These are phyloP conservation scores for Oleoguttula mirabilis DNA, from an alignment of 495 filamentous ascomycete species.

Conservation along the genomic window DNA sequence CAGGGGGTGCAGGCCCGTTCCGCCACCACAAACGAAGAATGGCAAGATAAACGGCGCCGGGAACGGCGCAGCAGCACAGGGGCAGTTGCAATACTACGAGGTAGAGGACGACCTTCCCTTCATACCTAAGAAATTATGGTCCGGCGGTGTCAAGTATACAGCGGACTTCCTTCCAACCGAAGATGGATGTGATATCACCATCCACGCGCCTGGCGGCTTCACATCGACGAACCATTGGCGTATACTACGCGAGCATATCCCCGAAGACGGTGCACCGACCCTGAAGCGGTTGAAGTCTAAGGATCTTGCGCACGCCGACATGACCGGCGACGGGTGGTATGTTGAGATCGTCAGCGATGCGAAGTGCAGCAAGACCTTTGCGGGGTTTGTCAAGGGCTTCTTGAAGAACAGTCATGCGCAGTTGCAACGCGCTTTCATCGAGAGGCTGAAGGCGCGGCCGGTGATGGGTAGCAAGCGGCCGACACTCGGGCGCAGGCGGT, in stretches of 20 bases:
- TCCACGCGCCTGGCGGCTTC: slow-evolving; percentile 21
- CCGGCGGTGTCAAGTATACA: slow-evolving; percentile 14
- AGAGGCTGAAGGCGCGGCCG: slow-evolving; percentile 5
- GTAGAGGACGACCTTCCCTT: slow-evolving; percentile 21
- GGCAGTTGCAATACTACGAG: slow-evolving; percentile 13
- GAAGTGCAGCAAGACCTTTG: slow-evolving; percentile 12
- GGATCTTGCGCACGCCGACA: slow-evolving; percentile 15
- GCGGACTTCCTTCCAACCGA: slow-evolving; percentile 11
- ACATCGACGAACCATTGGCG: slow-evolving; percentile 21
- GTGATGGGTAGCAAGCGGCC: slow-evolving; percentile 1
- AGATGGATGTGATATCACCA: slow-evolving; percentile 21
- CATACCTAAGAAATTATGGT: slow-evolving; percentile 19
- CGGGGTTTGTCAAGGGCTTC: slow-evolving; percentile 17
- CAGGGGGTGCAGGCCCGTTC: slow-evolving; percentile 11
- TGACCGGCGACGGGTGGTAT: slow-evolving; percentile 12
- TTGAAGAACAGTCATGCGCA: slow-evolving; percentile 18
- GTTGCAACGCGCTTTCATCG: slow-evolving; percentile 17
- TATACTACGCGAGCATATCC: slow-evolving; percentile 12
- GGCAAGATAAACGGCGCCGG: neutral
- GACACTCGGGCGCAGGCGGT: slow-evolving; percentile 9
- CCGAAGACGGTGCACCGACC: slow-evolving; percentile 2
- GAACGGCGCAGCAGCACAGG: neutral
- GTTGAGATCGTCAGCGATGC: slow-evolving; percentile 21
- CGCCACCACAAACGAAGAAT: slow-evolving; percentile 10
- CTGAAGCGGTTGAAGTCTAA: slow-evolving; percentile 6